Conservation (phyloP, 192 early-diverging fungal genomes). For the Funneliformis mosseae region DNA sequence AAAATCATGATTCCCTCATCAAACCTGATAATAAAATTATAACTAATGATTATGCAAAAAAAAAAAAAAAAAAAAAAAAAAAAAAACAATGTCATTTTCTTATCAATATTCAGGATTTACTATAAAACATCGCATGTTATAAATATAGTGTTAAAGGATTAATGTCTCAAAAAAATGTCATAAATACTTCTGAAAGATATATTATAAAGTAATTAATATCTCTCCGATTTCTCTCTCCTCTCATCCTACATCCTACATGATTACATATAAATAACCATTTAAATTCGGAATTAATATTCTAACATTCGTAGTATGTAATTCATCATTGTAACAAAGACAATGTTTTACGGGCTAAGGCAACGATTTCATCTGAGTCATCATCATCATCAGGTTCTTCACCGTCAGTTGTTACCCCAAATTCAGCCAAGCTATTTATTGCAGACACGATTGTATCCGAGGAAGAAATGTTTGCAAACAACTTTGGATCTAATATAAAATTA, state of each 20-base stretch:
- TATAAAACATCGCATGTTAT: background rate
- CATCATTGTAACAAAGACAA: background rate
- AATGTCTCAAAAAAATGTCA: background rate
- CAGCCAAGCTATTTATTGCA: constrained; percentile 24
- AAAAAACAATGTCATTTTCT: background rate
- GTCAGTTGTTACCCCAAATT: background rate
- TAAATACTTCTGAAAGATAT: background rate
- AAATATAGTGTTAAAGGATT: background rate
- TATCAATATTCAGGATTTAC: background rate
- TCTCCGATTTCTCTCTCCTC: background rate
- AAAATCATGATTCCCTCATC: background rate
- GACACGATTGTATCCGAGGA: constrained; percentile 12
- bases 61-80: background rate
- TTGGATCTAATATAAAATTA: constrained; percentile 20
- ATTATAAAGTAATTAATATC: background rate
- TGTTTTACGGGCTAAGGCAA: constrained; percentile 28
- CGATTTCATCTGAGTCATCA: constrained; percentile 29
- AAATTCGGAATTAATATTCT: background rate
- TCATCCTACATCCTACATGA: background rate
- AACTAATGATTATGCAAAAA: background rate
- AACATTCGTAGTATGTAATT: background rate
- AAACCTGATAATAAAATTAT: background rate
- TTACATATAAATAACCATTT: background rate
- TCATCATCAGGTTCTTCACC: constrained; percentile 31
- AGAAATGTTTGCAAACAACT: constrained; percentile 17